Percentiles rank a stretch among this genome's conserved stretches.
phyloP scores from a whole-genome alignment of 2,329 filamentous ascomycete genomes.

The Colletotrichum nymphaeae region DNA sequence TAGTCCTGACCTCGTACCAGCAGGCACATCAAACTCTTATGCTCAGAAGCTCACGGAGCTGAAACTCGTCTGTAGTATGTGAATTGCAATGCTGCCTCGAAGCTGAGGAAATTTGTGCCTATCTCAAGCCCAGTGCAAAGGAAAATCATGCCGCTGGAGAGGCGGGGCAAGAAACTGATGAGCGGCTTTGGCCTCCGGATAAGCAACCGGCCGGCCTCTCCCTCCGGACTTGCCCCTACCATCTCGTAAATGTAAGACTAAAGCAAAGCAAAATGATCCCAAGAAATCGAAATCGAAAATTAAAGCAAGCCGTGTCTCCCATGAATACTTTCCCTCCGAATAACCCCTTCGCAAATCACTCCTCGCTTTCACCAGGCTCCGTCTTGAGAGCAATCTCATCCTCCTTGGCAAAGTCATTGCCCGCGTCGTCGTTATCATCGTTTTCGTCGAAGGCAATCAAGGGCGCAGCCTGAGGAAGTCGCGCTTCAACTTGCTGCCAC shows the following conservation, averaged over 20 bases:
- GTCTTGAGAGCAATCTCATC: not conserved
- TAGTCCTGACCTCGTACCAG: no score
- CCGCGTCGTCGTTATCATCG: not conserved
- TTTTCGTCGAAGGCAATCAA: not conserved
- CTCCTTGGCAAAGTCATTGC: not conserved
- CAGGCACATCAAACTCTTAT: no score
- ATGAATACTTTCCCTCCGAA: not conserved
- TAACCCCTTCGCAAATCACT: not conserved
- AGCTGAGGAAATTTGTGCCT: no score
- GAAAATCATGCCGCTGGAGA: no score
- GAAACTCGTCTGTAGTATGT: no score
- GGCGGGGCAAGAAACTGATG: no score
- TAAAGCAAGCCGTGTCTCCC: not conserved
- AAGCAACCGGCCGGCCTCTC: no score
- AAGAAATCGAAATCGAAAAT: not conserved
- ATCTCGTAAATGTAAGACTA: not conserved
- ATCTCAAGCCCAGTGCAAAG: no score
- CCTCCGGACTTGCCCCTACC: no score
- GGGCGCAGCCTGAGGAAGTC: not conserved
- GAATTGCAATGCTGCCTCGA: no score
- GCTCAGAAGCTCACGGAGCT: no score
- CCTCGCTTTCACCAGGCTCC: not conserved
- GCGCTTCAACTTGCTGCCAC: not conserved
- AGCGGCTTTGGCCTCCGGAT: no score
- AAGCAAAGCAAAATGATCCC: not conserved